Percentiles rank a stretch among this genome's conserved stretches.
Evolutionary conservation across 2,329 filamentous ascomycete species (phyloP).

Genomic region (Westerdykella ornata): DNA sequence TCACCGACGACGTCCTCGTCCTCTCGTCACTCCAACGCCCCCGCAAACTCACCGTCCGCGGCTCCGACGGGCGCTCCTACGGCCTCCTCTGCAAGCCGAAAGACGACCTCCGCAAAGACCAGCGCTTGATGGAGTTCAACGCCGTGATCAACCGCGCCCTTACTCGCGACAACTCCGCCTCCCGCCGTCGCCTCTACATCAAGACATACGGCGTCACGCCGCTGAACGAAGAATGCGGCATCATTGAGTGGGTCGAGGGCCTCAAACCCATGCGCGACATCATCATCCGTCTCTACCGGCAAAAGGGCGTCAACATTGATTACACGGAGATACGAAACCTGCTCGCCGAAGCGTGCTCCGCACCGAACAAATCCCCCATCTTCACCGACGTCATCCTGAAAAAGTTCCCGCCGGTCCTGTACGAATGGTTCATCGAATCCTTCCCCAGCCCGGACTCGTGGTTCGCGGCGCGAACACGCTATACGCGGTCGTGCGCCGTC

Average conservation of each 20-base stretch:
- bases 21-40: slow-evolving; percentile 89
- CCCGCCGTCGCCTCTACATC: slow-evolving; percentile 75
- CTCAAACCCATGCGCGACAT: slow-evolving; percentile 92
- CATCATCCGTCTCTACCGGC: slow-evolving; percentile 68
- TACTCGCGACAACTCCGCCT: slow-evolving; percentile 85
- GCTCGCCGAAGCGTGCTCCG: slow-evolving; percentile 60
- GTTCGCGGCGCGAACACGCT: slow-evolving; percentile 82
- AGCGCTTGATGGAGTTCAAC: slow-evolving; percentile 98
- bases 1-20: slow-evolving; percentile 83
- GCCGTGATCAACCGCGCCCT: slow-evolving; percentile 93
- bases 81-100: slow-evolving; percentile 95
- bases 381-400: slow-evolving; percentile 62
- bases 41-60: slow-evolving; percentile 77
- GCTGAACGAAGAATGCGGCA: slow-evolving; percentile 92
- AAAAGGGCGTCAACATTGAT: slow-evolving; percentile 62
- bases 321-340: slow-evolving; percentile 57
- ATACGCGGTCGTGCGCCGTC: slow-evolving; percentile 89
- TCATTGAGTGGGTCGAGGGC: slow-evolving; percentile 98
- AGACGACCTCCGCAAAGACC: slow-evolving; percentile 93
- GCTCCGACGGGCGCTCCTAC: slow-evolving; percentile 82
- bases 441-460: slow-evolving; percentile 90
- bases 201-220: slow-evolving; percentile 96
- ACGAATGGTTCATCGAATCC: slow-evolving; percentile 91
- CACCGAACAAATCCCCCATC: slow-evolving; percentile 56
- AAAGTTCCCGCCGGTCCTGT: slow-evolving; percentile 78